Conservation (phyloP, 2,329 filamentous ascomycete genomes). For the Ascochyta pisi region DNA sequence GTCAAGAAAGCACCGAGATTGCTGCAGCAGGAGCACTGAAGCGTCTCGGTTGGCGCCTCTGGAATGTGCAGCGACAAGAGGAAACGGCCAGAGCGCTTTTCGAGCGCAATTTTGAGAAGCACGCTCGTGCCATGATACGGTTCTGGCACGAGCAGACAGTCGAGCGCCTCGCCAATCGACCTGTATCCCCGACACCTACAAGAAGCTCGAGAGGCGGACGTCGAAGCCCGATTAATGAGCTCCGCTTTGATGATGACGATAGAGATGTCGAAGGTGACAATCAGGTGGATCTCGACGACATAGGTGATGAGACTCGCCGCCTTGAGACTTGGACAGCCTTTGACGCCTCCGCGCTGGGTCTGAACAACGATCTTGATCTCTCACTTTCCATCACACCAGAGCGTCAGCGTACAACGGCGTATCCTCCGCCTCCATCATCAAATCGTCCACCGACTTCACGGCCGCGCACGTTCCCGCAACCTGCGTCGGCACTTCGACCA, state of each 20-base stretch:
- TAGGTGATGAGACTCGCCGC: conserved; percentile 39
- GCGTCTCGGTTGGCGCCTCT: conserved; percentile 64
- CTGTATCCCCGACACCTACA: conserved; percentile 30
- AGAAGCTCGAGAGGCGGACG: conserved; percentile 21
- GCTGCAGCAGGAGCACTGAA: conserved; percentile 58
- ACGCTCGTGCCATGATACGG: conserved; percentile 62
- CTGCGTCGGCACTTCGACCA: background rate
- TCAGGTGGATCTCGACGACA: conserved; percentile 4
- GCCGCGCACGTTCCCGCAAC: conserved; percentile 2
- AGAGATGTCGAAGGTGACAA: conserved; percentile 8
- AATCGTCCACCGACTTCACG: background rate
- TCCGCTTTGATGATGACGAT: background rate
- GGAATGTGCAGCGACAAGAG: conserved; percentile 59
- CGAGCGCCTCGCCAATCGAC: conserved; percentile 32
- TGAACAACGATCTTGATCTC: conserved; percentile 39
- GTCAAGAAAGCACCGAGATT: conserved; percentile 56
- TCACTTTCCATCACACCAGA: conserved; percentile 37
- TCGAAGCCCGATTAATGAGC: conserved; percentile 13
- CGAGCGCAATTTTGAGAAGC: conserved; percentile 61
- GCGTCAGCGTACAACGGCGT: conserved; percentile 14
- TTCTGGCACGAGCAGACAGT: conserved; percentile 60
- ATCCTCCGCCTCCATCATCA: conserved; percentile 1
- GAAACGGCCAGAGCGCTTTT: conserved; percentile 62
- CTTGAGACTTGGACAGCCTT: conserved; percentile 51
- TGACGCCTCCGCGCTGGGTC: conserved; percentile 41